Evolutionary conservation across 2,329 filamentous ascomycete species (phyloP), one percentile per base, ranked within the genome.

Genomic region (Clarireedia sp.): DNA sequence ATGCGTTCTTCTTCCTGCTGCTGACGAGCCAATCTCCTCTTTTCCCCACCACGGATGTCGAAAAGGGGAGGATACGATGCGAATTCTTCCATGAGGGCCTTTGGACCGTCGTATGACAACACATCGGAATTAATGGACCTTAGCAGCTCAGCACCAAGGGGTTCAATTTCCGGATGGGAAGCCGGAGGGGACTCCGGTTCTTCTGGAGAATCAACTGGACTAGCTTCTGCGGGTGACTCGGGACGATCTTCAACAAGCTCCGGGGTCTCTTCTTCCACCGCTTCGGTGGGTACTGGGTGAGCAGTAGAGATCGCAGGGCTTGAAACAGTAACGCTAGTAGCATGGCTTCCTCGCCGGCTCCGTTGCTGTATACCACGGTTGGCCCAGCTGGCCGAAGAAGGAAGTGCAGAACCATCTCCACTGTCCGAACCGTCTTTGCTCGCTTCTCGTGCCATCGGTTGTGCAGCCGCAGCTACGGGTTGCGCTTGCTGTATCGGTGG

Each of bases 361-460:
- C 78, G 79, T 61, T 78, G 81, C 67, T 48, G 52, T 76, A 66
- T 85, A 81, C 68, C 83, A 75, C 74, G 83, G 60, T 80, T 85
- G 19, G 92, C 94, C 94, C 94, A 99, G 67, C 86, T 96, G 4
- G 92, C 94, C 3, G 91, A 90, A 1, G 91, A 90, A 2, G 94
- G 95, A 43, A 99, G 75, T n/a, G 90, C 94, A 40, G 94, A 90
- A 3, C 86, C 85, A 66, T 96, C 92, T n/a, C 80, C 83, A 64
- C 77, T 80, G 54, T 86, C 82, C 0, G 86, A 83, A 9, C 81
- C 85, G 57, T 95, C 89, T 67, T 88, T 90, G 70, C 87, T 91
- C n/a, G 80, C 77, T 58, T 89, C 85, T 40, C 88, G 80, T 33
- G 78, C 78, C 86, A 94, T 90, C n/a, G 79, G 72, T 61, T 85